Evolutionary conservation across 805 yeast species (phyloP).

Genomic region (Spencermartinsiella europaea): DNA sequence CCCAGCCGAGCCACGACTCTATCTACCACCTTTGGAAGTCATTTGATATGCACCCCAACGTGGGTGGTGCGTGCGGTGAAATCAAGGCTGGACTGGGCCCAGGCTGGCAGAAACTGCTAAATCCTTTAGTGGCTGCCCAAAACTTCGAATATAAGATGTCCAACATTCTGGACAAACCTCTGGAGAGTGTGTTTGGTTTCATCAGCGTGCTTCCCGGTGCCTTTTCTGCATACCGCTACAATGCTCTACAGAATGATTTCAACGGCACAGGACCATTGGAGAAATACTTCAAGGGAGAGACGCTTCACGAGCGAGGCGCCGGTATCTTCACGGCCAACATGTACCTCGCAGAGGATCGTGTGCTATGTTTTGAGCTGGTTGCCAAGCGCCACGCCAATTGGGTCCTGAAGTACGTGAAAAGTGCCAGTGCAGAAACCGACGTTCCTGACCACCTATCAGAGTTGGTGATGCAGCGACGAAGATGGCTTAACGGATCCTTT

Average conservation of each 20-base stretch:
- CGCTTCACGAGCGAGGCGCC: constrained; percentile 52
- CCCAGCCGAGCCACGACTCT: constrained; percentile 80
- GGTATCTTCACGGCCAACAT: constrained; percentile 92
- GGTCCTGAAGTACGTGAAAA: constrained; percentile 77
- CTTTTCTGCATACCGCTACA: constrained; percentile 86
- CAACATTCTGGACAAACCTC: constrained; percentile 90
- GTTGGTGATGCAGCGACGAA: constrained; percentile 82
- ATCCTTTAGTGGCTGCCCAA: constrained; percentile 93
- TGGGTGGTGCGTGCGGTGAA: constrained; percentile 98
- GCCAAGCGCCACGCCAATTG: constrained; percentile 72
- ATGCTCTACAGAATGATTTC: constrained; percentile 61
- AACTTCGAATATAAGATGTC: constrained; percentile 96
- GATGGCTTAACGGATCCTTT: constrained; percentile 96
- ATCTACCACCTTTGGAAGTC: constrained; percentile 87
- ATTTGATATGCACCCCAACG: constrained; percentile 65
- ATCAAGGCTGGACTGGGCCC: constrained; percentile 80
- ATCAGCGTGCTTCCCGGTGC: constrained; percentile 96
- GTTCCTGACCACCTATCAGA: constrained; percentile 87
- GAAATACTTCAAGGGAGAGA: constrained; percentile 90
- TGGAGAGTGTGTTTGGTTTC: constrained; percentile 92
- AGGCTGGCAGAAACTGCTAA: constrained; percentile 49
- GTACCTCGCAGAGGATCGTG: constrained; percentile 97
- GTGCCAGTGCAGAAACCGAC: constrained; percentile 91
- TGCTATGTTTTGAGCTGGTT: constrained; percentile 91
- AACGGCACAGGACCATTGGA: constrained; percentile 81